Base-by-base conservation (phyloP, 2,329 filamentous ascomycete species). In the Cytospora leucostoma region DNA sequence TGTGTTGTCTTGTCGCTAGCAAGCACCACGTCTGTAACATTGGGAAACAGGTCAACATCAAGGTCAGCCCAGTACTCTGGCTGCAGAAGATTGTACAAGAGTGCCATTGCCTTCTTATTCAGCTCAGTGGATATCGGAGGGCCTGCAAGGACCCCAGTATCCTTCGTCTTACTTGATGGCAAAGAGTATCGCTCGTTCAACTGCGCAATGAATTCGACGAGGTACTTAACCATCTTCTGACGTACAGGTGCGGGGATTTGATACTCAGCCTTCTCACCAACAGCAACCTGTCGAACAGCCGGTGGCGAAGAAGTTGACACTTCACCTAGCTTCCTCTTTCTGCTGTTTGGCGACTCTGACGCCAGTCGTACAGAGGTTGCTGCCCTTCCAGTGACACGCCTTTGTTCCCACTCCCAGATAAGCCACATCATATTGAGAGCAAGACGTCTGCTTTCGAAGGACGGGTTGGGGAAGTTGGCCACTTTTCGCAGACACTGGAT, bases 141-240 rank as follows among this genome's bases (percentile, higher is more conserved):
- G 19, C 82, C 74, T 56, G 79, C 76, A 32, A 79, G 78, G 50
- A 77, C 74, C 54, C 71, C 71, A 13, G 79, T 69, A 50, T 90
- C 87, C 56, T 86, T 84, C 50, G 86, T 82, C 69, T 88, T 90
- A 15, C 86, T 83, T 27, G 90, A 90, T 15, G 89, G 89, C 27
- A 93, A 84, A 21, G 88, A 88, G 73, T 91, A 97, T 38, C 93
- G 87, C 75, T 98, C 95, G 19, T 90, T 89, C 27, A 97, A 82
- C 57, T 92, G 90, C 1, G 93, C 93, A 69, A 98, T 97, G 75
- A 98, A 98, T 65, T 95, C 91, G 35, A 98, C 91, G 37, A 99
- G 84, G 72, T 98, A 99, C 76, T 97, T 97, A 55, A 97, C 84
- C 80, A 99, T 89, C 74, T 92, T 89, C 51, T 88, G 84, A 21